Evolutionary conservation across 225 moss, liverwort and hornwort genomes (phyloP), one percentile per base, ranked within the genome.

Genomic region (Climacium dendroides): DNA sequence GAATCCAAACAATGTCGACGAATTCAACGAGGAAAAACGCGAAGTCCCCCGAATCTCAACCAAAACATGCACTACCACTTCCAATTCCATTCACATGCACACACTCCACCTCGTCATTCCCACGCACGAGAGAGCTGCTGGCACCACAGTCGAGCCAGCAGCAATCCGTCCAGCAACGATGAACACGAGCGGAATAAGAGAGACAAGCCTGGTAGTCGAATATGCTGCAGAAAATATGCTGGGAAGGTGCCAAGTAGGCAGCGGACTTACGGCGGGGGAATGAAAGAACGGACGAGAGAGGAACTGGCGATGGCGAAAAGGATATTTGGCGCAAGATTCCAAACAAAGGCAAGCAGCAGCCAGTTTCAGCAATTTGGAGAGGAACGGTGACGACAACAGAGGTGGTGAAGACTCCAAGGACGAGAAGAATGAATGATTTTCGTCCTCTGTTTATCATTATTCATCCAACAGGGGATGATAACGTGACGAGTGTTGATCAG

Each of bases 281-380:
- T n/a, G 73, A 89, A 81, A 64, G 88, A 61, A 70, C 85, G 86
- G 74, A 63, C 53, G 66, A 91, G 82, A 73, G 87, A 37, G 81
- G 73, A 16, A 50, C 24, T 70, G 83, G 78, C 69, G 86, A 82
- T 34, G 64, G 85, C n/a, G 45, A 32, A 37, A 78, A 63, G 63
- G 81, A 92, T 92, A 81, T 84, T 86, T 88, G 63, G 57, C 69
- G 59, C 92, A 29, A 87, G 84, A 88, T 86, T 90, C 88, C 88
- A 69, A 64, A 37, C 24, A 5, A 28, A 62, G 58, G 35, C 80
- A 9, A 41, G 35, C 70, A 17, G 52, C 78, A 13, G 43, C 75
- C 71, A 52, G 22, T 30, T 37, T 11, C 74, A 50, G 76, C 76
- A 54, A 18, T 57, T 54, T 45, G 83, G 74, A 43, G 26, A 54